Percentiles rank a stretch among this genome's conserved stretches.
Conservation (phyloP, 805 yeast genomes). For the Danielia oregonensis region DNA sequence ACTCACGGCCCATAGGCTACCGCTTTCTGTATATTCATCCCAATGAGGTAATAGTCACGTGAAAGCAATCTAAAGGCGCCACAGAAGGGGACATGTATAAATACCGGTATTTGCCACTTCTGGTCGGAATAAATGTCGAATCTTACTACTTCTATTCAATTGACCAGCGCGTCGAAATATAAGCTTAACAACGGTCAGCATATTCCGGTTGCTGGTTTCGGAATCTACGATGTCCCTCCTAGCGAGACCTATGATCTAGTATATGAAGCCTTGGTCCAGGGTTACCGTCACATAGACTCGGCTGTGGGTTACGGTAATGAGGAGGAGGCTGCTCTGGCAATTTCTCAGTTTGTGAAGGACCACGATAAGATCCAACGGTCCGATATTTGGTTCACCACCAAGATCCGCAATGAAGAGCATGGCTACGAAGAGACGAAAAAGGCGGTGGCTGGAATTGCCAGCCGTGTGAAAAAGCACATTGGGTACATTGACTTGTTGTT, state of each 20-base stretch:
- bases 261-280: slow-evolving; percentile 54
- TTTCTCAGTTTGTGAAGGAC: slow-evolving; percentile 48
- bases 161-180: slow-evolving; percentile 32
- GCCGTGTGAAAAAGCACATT: slow-evolving; percentile 39
- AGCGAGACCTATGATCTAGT: slow-evolving; percentile 42
- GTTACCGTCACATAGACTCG: slow-evolving; percentile 73
- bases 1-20: too few relatives aligned
- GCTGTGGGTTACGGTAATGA: slow-evolving; percentile 71
- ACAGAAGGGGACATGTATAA: too few relatives aligned
- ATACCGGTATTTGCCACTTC: too few relatives aligned
- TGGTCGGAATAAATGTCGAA: too few relatives aligned
- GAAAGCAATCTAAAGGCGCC: too few relatives aligned
- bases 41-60: too few relatives aligned
- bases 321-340: slow-evolving; percentile 55
- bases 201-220: slow-evolving; percentile 57
- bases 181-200: slow-evolving; percentile 51
- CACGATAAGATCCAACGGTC: slow-evolving; percentile 25
- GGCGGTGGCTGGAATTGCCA: slow-evolving; percentile 57
- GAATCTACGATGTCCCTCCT: slow-evolving; percentile 46
- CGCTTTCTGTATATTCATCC: too few relatives aligned
- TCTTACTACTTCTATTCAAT: slow-evolving; percentile 31
- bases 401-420: slow-evolving; percentile 26
- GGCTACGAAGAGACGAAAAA: slow-evolving; percentile 49
- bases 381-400: slow-evolving; percentile 37
- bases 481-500: slow-evolving; percentile 40